Evolutionary conservation across 2,329 filamentous ascomycete species (phyloP), one percentile per base, ranked within the genome.

Genomic region (Dothistroma pini): DNA sequence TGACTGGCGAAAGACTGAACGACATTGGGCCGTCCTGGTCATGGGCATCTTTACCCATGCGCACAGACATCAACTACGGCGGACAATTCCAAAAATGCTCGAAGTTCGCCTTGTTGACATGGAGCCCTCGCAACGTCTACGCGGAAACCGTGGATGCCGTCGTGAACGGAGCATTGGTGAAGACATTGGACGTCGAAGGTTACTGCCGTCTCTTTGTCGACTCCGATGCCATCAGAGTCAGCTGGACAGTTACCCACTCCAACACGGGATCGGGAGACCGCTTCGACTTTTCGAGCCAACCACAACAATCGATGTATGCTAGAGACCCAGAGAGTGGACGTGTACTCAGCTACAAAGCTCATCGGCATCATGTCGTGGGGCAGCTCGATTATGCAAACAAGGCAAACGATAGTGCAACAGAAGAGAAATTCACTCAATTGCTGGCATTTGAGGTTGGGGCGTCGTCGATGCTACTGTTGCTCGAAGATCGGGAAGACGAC

Each of bases 11-110:
- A 8, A 48, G 55, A 14, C 53, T 54, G 16, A 34, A 31, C 32
- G 19, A 19, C 44, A 32, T 44, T 14, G 51, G 52, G 16, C 58
- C 58, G 7, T 44, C 54, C 3, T 60, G 58, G 58, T 60, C 58
- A 0, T 60, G 58, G 58, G 58, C 58, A 31, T 60, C 58, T n/a
- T 32, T 56, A 10, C 54, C 38, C 16, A 38, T 60, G 25, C 25
- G 48, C 48, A 54, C 58, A 3, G 38, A 60, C 29, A 29, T 60
- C 48, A 22, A 60, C 9, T 12, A 47, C 14, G 21, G 54, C 3
- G 22, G 32, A 19, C n/a, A 51, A 4, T 58, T 60, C 14, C 9
- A 22, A 22, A 9, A 19, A n/a, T 29, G 54, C 49, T 14, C 52
- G 38, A 14, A 52, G 4, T 60, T 51, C 49, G 35, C 48, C 25